Conservation (phyloP, 2,329 filamentous ascomycete genomes). For the Aureobasidium zeae region DNA sequence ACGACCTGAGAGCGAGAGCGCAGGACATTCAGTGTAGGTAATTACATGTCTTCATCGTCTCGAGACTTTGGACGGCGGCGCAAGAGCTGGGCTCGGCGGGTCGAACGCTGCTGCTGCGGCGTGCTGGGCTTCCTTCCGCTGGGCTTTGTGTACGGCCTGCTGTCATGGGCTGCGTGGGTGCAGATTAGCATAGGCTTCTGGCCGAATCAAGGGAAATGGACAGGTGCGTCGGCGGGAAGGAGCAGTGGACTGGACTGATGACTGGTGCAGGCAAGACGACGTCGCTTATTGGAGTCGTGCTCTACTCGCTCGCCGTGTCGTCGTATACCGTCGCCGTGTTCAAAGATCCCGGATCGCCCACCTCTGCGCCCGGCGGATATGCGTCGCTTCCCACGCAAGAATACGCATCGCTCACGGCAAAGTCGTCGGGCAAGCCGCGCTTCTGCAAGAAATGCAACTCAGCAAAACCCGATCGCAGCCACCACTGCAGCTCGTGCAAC, state of each 20-base stretch:
- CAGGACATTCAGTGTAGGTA: no score
- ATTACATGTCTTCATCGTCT: constrained; percentile 29
- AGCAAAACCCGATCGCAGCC: constrained; percentile 86
- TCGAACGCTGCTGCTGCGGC: constrained; percentile 77
- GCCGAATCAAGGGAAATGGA: constrained; percentile 40
- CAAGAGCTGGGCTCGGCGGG: constrained; percentile 51
- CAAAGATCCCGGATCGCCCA: constrained; percentile 68
- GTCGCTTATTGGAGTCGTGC: constrained; percentile 48
- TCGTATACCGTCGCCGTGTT: constrained; percentile 92
- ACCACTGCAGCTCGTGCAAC: constrained; percentile 92
- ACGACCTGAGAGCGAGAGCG: no score
- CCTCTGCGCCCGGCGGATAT: constrained; percentile 23
- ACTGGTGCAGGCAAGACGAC: constrained; percentile 26
- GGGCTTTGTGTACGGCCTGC: constrained; percentile 76
- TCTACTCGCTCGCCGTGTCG: constrained; percentile 75
- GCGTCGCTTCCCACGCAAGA: constrained; percentile 19
- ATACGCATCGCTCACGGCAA: constrained; percentile 74
- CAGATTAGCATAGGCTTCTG: constrained; percentile 61
- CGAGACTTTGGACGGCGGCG: constrained; percentile 30
- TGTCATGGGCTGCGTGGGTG: constrained; percentile 92
- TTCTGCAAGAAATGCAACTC: constrained; percentile 98
- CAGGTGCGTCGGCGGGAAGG: constrained; percentile 30
- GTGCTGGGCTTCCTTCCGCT: constrained; percentile 78
- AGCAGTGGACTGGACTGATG: not conserved
- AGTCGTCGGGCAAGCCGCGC: constrained; percentile 73